Conservation (phyloP, 1,284 basidiomycete genomes). For the Ustilago sp. region DNA sequence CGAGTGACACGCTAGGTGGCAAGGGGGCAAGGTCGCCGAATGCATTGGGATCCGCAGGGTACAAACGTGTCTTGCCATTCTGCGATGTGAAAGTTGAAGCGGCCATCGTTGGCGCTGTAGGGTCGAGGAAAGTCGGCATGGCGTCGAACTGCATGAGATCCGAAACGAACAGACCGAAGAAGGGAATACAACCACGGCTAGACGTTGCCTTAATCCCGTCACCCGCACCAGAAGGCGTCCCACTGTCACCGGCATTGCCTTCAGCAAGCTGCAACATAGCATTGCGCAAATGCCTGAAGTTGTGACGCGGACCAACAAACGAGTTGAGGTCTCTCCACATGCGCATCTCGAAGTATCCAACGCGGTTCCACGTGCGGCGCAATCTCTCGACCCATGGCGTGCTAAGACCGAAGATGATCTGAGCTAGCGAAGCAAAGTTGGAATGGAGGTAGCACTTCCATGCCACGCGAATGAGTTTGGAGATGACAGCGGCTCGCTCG, state of each 20-base stretch:
- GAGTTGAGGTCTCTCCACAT: conserved; percentile 81
- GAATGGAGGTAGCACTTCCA: conserved; percentile 86
- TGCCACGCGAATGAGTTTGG: conserved; percentile 86
- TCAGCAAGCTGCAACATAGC: conserved; percentile 59
- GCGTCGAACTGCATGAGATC: conserved; percentile 61
- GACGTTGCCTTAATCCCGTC: conserved; percentile 6
- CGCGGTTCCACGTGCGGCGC: conserved; percentile 77
- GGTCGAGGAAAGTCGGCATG: conserved; percentile 61
- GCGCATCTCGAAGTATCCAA: conserved; percentile 80
- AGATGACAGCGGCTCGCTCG: conserved; percentile 78
- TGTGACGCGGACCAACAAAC: conserved; percentile 77
- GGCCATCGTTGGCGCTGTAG: conserved; percentile 45
- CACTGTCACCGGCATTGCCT: conserved; percentile 16
- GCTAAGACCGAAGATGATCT: conserved; percentile 82
- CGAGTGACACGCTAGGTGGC: conserved; percentile 38
- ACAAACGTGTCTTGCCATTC: conserved; percentile 20
- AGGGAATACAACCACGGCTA: conserved; percentile 51
- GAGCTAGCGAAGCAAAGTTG: conserved; percentile 84
- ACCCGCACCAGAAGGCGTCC: conserved; percentile 1
- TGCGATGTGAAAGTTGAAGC: conserved; percentile 17
- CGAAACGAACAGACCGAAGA: conserved; percentile 65
- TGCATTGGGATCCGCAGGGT: conserved; percentile 38
- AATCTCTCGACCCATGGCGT: conserved; percentile 81
- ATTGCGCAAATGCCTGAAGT: conserved; percentile 76
- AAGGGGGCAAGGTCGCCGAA: conserved; percentile 54